Percentiles rank a stretch among this genome's conserved stretches.
Conservation (phyloP, 306 rosid species). For the Senna tora region DNA sequence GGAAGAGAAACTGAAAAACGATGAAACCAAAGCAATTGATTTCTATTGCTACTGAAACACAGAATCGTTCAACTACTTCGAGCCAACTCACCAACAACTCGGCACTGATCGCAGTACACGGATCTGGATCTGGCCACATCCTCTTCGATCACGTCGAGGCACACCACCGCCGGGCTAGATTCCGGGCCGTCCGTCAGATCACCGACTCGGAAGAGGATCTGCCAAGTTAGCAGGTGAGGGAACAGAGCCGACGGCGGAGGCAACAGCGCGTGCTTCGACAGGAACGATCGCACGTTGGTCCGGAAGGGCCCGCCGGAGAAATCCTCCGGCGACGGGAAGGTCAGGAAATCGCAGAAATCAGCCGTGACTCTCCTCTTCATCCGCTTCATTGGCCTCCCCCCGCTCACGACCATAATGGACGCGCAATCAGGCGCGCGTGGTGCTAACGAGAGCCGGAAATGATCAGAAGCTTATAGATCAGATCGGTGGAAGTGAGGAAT, state of each 20-base stretch:
- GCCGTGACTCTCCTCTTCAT: conserved; percentile 72
- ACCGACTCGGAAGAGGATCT: conserved; percentile 61
- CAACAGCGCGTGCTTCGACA: conserved; percentile 58
- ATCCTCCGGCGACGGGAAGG: conserved; percentile 47
- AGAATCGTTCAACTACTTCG: conserved; percentile 38
- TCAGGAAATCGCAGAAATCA: conserved; percentile 61
- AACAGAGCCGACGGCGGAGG: conserved; percentile 68
- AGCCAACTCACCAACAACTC: conserved; percentile 94
- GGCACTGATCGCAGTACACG: conserved; percentile 92
- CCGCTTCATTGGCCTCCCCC: conserved; percentile 63
- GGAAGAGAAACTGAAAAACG: conserved; percentile 24
- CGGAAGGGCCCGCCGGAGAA: conserved; percentile 50
- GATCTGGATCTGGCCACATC: conserved; percentile 96
- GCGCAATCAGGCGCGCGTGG: conserved; percentile 14
- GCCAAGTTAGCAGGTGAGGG: conserved; percentile 70
- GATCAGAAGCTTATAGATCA: conserved; percentile 1
- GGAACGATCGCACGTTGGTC: conserved; percentile 48
- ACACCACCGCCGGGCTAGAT: conserved; percentile 45
- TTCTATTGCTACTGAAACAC: conserved; percentile 15
- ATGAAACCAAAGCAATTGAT: conserved; percentile 43
- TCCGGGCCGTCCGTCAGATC: conserved; percentile 41
- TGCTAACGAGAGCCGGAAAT: background rate
- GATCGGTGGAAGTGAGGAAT: background rate
- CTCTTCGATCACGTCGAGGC: conserved; percentile 79
- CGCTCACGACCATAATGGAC: conserved; percentile 56